Base-by-base conservation (phyloP, 306 rosid genomes). In the Fragaria vesca region DNA sequence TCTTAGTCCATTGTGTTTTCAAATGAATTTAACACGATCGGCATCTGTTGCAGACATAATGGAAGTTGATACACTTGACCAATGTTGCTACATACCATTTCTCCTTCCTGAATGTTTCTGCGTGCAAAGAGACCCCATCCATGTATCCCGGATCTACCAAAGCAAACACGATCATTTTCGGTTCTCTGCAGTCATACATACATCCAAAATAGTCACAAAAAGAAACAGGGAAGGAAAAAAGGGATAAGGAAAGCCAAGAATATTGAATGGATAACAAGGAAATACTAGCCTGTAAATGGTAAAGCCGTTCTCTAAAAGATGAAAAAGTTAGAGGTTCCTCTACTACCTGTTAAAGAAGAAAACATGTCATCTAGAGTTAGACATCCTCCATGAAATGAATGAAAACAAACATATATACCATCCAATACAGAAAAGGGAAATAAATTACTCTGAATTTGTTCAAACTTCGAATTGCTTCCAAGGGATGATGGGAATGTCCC, bases 41-140 rank as follows among this genome's bases (percentile, higher is more conserved):
- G 5, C 50, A 15, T 20, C 46, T 1, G 24, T 20, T 42, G 50
- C 30, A 0, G 30, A 55, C 52, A 55, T 7, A 54, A 60, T 17
- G 78, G 28, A 74, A 16, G 40, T 34, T 73, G 55, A 17, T 43
- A 58, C 16, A 24, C 69, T 40, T 10, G n/a, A 45, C 13, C 42
- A 36, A 66, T 36, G 24, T 66, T 66, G 47, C 30, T 81, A 20
- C 81, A 65, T 89, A 93, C 99, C 98, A 96, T 96, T 77, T 96
- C 99, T 77, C 99, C 99, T 91, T 96, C 99, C 86, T 89, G 99
- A 87, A 96, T 91, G 84, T 80, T 85, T 83, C 94, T 89, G 8
- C 94, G 93, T 6, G 99, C 97, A 81, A 96, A 96, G 76, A 96
- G 97, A 80, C 99, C 99, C 99, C 99, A 96, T 76, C 98, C 99